Conservation (phyloP, 2,329 filamentous ascomycete genomes). For the Periconia sp. region DNA sequence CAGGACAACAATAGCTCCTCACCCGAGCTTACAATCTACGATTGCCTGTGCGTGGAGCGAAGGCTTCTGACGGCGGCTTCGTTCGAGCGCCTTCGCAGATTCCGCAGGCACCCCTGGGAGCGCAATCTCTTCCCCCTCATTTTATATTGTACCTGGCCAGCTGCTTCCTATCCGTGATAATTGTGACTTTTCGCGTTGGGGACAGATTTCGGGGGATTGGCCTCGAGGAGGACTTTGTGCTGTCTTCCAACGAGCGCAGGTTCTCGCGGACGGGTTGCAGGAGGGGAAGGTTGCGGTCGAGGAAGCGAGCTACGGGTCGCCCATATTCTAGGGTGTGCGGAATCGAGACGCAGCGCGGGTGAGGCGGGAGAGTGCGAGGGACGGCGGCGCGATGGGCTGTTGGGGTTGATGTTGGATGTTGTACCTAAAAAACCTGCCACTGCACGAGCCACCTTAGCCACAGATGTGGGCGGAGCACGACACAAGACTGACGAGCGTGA, state of each 20-base stretch:
- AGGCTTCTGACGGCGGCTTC: conserved; percentile 13
- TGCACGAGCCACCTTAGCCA: no score
- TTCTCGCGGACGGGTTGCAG: conserved; percentile 14
- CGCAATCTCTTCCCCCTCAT: conserved; percentile 10
- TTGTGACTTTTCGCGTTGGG: conserved; percentile 13
- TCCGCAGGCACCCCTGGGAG: conserved; percentile 15
- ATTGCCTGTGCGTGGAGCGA: conserved; percentile 20
- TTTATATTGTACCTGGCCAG: conserved; percentile 20
- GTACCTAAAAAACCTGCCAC: no score
- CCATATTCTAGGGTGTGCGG: background rate
- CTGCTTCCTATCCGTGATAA: conserved; percentile 12
- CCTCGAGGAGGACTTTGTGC: conserved; percentile 8
- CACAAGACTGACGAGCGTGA: no score
- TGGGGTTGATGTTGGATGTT: no score
- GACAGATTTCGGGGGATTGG: conserved; percentile 17
- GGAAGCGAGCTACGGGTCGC: conserved; percentile 10
- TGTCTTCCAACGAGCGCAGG: conserved; percentile 11
- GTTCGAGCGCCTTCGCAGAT: conserved; percentile 13
- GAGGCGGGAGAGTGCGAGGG: conserved; percentile 1
- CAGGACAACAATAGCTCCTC: no score
- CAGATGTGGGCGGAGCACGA: no score
- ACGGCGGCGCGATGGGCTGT: background rate
- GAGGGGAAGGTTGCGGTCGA: conserved; percentile 4
- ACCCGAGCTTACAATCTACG: no score
- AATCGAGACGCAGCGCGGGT: background rate